phyloP scores from a whole-genome alignment of 768 basidiomycete species.

The Rhizopogon vulgaris region DNA sequence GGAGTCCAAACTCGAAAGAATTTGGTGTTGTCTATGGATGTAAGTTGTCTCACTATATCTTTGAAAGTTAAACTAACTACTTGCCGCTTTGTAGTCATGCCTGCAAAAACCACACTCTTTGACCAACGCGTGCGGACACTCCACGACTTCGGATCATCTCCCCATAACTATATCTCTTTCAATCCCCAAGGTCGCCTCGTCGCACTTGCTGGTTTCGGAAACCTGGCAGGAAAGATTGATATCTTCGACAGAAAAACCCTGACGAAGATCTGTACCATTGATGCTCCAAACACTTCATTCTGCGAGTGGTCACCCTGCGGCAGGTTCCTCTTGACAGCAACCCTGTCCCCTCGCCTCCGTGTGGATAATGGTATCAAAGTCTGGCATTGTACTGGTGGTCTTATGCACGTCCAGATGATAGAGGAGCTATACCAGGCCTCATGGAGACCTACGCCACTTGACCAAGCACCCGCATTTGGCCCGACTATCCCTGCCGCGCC shows the following conservation, averaged over 20 bases:
- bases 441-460: constrained; percentile 74
- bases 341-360: constrained; percentile 88
- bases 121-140: constrained; percentile 84
- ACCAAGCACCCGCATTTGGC: constrained; percentile 63
- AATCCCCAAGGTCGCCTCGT: constrained; percentile 90
- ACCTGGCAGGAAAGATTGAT: constrained; percentile 91
- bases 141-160: constrained; percentile 86
- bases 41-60: constrained; percentile 36
- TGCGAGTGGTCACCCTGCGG: constrained; percentile 97
- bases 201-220: constrained; percentile 92
- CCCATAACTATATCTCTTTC: constrained; percentile 90
- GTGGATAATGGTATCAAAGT: constrained; percentile 98
- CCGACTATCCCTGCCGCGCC: constrained; percentile 64
- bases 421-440: constrained; percentile 89
- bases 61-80: background rate
- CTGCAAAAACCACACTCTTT: constrained; percentile 87
- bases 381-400: constrained; percentile 85
- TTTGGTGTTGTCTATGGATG: constrained; percentile 97
- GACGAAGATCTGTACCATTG: constrained; percentile 69
- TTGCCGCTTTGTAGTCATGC: constrained; percentile 56
- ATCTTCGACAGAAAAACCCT: constrained; percentile 86
- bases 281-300: constrained; percentile 88
- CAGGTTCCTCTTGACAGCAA: constrained; percentile 88
- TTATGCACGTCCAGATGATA: constrained; percentile 75
- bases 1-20: constrained; percentile 96